Evolutionary conservation across 2,329 filamentous ascomycete species (phyloP).

Genomic region (Biscogniauxia marginata): DNA sequence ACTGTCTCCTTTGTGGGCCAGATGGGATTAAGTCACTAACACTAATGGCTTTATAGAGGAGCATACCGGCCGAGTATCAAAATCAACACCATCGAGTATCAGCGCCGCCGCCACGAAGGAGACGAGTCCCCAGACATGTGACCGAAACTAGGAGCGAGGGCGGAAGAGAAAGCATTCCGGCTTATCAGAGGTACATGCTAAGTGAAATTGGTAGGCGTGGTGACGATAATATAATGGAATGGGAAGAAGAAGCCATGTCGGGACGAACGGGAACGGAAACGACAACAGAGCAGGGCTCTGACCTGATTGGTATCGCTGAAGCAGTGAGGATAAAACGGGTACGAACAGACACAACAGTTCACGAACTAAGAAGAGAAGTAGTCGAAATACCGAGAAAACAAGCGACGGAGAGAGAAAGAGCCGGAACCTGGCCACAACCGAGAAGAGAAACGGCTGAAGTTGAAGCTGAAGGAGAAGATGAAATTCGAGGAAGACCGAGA

Average conservation of each 20-base stretch:
- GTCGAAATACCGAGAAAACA: not conserved
- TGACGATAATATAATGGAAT: not conserved
- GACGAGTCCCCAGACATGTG: not conserved
- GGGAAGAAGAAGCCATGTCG: not conserved
- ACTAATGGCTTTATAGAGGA: not conserved
- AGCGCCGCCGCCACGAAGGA: not conserved
- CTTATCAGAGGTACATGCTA: not conserved
- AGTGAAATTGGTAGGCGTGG: not conserved
- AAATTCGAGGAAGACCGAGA: not conserved
- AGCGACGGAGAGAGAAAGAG: not conserved
- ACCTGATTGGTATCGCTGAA: not conserved
- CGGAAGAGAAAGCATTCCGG: not conserved
- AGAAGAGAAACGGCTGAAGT: not conserved
- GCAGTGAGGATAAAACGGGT: not conserved
- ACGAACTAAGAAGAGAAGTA: not conserved
- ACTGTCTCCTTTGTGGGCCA: not conserved
- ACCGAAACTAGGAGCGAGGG: not conserved
- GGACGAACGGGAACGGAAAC: not conserved
- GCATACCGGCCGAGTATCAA: not conserved
- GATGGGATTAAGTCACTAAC: not conserved
- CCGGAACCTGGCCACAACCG: not conserved
- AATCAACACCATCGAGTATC: not conserved
- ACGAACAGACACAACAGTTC: not conserved
- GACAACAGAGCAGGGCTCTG: not conserved
- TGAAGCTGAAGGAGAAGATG: not conserved